Evolutionary conservation across 2,329 filamentous ascomycete species (phyloP), one percentile per base, ranked within the genome.

Genomic region (Fonsecaea pugnacius): DNA sequence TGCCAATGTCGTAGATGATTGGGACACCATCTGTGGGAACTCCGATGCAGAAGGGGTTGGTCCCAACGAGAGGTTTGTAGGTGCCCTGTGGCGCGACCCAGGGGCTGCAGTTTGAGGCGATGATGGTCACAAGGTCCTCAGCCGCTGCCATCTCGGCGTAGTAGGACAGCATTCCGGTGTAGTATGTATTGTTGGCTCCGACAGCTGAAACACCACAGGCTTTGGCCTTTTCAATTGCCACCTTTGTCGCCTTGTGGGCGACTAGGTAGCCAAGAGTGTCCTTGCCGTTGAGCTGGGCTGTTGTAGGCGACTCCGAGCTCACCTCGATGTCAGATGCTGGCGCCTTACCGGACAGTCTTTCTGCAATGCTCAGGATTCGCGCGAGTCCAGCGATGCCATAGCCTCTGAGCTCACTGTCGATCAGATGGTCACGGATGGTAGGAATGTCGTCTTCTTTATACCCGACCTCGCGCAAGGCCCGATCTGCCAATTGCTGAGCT

Each of bases 381-480:
- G 65, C 65, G 9, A 67, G 50, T 30, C 65, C 65, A 21, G 61
- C 65, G 21, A 64, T 60, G 10, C 61, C 65, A 46, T 67, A 67
- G 43, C 65, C 65, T 33, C 65, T 61, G 16, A 67, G 62, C 46
- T 67, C 65, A 46, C 61, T 67, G 53, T 67, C 65, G 30, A 67
- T 48, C 43, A 67, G 58, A 36, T 67, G 65, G 46, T 67, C 40
- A 43, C 50, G 33, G 27, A 67, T 64, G 2, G 35, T 62, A 12
- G 38, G 32, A 16, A 62, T 62, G 24, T 63, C 57, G n/a, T 43
- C 52, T 14, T 58, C 46, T 1, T 24, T 18, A 43, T 64, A 67
- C 5, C 65, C 65, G 5, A 67, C 4, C 16, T 55, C 52, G 12
- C 35, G 52, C 18, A 67, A 24, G 5, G 65, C 65, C 5, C 30